These are phyloP conservation scores for Trichoderma simmonsii DNA, from an alignment of 2,329 filamentous ascomycete genomes.

Conservation along the genomic window DNA sequence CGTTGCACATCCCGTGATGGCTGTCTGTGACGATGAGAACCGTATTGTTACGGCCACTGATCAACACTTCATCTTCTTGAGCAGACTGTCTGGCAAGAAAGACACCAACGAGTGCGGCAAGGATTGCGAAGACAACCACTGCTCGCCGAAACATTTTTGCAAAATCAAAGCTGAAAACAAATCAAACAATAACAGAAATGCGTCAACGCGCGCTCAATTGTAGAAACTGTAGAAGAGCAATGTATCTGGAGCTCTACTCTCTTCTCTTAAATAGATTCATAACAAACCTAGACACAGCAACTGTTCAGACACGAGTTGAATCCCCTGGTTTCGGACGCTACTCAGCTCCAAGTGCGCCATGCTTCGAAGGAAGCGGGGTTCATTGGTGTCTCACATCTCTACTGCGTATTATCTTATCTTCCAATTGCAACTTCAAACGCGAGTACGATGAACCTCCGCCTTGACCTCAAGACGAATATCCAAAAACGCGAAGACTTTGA, in stretches of 20 bases:
- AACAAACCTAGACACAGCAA: not conserved
- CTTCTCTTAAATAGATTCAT: not conserved
- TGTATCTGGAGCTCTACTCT: not conserved
- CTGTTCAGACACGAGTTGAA: not conserved
- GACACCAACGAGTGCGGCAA: conserved; percentile 1
- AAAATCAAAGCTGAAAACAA: not conserved
- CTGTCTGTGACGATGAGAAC: conserved; percentile 34
- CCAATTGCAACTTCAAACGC: not conserved
- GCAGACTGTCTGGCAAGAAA: not conserved
- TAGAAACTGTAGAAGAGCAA: not conserved
- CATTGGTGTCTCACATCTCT: not conserved
- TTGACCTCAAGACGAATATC: not conserved
- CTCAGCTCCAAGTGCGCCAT: not conserved
- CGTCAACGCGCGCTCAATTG: not conserved
- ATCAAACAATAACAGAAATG: not conserved
- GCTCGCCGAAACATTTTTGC: conserved; percentile 3
- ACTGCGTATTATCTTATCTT: not conserved
- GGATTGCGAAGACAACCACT: not conserved
- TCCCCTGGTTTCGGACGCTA: not conserved
- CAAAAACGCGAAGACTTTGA: not conserved
- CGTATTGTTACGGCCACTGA: conserved; percentile 28
- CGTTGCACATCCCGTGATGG: conserved; percentile 36
- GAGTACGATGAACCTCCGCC: not conserved
- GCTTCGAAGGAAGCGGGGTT: not conserved
- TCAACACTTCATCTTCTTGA: not conserved